Evolutionary conservation across 305 asterid genomes (phyloP), one percentile per base, ranked within the genome.

Genomic region (Ajuga reptans): DNA sequence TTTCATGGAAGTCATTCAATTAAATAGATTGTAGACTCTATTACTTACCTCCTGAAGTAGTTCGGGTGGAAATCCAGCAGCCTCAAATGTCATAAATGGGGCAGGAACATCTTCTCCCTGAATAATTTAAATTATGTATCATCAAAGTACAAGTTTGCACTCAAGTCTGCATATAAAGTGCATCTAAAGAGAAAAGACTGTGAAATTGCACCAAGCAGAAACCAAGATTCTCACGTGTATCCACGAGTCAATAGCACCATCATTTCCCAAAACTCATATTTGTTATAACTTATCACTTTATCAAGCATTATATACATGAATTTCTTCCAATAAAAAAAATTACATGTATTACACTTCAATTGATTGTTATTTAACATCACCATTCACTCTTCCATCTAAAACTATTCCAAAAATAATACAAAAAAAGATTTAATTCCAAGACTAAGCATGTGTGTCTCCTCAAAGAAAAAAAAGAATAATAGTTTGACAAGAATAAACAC

Each of bases 91-190:
- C 90, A 88, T 92, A 73, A 84, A 92, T 66, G 98, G 98, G 76
- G 91, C 82, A 54, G 98, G 98, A 72, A 92, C 87, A 78, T 90
- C 81, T 74, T 87, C 95, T 8, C 98, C 98, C 98, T 92, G 78
- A 47, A 72, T 55, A 72, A 76, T 72, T 57, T 24, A 18, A 69
- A 72, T 45, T 55, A 42, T n/a, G 55, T 27, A 63, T 72, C 73
- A 71, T 74, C 49, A 54, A 54, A 36, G 62, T 57, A 54, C 52
- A 74, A 42, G 58, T 65, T 65, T 21, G 58, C 49, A 21, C 27
- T 21, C 47, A 74, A 42, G 58, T 65, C 54, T 31, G 54, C 55
- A 45, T 15, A 54, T 27, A 21, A 14, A 12, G 45, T 12, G 36
- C 42, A 74, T 67, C 51, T 4, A 65, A 71, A 73, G 50, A 68